Evolutionary conservation across 2,329 filamentous ascomycete species (phyloP).

Genomic region (Ophiocordyceps polyrhachis-furcata): DNA sequence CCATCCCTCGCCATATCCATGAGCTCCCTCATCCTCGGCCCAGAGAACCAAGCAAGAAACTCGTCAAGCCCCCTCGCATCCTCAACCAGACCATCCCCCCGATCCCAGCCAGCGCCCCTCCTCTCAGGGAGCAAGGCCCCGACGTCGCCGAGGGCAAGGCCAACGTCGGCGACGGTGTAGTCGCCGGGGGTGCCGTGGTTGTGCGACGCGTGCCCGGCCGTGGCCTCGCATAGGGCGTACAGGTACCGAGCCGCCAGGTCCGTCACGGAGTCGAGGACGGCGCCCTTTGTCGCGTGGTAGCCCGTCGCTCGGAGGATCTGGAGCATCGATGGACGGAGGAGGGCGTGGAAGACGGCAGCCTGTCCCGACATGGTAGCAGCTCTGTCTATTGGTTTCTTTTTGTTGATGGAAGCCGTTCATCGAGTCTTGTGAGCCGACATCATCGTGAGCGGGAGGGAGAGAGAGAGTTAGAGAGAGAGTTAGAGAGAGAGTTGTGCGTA

Average conservation of each 20-base stretch:
- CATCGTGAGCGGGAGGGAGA: neutral
- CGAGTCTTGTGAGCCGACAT: neutral
- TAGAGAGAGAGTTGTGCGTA: neutral
- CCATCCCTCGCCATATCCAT: constrained; percentile 58
- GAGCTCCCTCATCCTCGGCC: constrained; percentile 60
- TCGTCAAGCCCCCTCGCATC: constrained; percentile 60
- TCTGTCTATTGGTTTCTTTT: neutral
- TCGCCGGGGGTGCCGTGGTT: constrained; percentile 39
- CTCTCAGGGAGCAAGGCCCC: constrained; percentile 55
- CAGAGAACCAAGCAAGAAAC: constrained; percentile 64
- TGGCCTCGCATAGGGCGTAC: constrained; percentile 50
- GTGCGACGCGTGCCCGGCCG: constrained; percentile 51
- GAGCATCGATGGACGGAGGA: constrained; percentile 71
- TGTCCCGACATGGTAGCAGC: constrained; percentile 25
- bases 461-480: neutral
- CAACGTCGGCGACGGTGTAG: constrained; percentile 49
- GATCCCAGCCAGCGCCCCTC: constrained; percentile 24
- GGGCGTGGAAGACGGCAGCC: constrained; percentile 43
- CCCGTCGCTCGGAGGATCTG: constrained; percentile 84
- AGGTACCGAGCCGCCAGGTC: constrained; percentile 75
- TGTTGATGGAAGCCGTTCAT: neutral
- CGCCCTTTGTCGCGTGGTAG: constrained; percentile 66
- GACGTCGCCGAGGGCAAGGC: constrained; percentile 67
- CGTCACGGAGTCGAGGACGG: constrained; percentile 72
- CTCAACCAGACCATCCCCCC: constrained; percentile 21